A percentile compares a stretch with the other conserved stretches of the same genome.
These are phyloP conservation scores for Glutinoglossum americanum DNA, from an alignment of 495 filamentous ascomycete species.

Conservation along the genomic window DNA sequence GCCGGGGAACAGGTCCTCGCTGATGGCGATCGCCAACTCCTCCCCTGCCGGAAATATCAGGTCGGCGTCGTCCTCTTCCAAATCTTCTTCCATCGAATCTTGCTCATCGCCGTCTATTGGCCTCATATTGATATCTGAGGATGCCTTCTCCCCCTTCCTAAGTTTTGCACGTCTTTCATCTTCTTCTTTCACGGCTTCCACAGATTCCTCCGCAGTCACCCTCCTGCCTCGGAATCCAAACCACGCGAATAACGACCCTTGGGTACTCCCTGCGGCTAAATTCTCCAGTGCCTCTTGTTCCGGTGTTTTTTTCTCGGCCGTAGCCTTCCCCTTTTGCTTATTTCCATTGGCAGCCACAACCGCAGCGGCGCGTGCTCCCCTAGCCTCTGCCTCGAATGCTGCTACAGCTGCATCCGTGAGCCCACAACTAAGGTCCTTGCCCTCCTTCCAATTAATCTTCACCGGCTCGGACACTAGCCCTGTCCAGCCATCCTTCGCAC, in stretches of 20 bases:
- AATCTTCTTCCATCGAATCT: slow-evolving; percentile 30
- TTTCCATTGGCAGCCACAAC: slow-evolving; percentile 1
- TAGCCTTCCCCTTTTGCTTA: neutral
- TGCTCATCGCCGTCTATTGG: slow-evolving; percentile 28
- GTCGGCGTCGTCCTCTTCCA: slow-evolving; percentile 29
- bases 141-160: slow-evolving; percentile 28
- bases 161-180: slow-evolving; percentile 33
- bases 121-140: slow-evolving; percentile 22
- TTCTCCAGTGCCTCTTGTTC: slow-evolving; percentile 29
- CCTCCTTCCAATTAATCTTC: slow-evolving; percentile 65
- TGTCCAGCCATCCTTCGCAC: slow-evolving; percentile 36
- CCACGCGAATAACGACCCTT: slow-evolving; percentile 60
- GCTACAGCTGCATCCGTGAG: slow-evolving; percentile 47
- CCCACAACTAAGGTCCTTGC: slow-evolving; percentile 63
- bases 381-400: slow-evolving; percentile 44
- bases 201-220: slow-evolving; percentile 48
- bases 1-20: slow-evolving; percentile 71
- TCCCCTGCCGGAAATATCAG: slow-evolving; percentile 72
- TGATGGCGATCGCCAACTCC: slow-evolving; percentile 51
- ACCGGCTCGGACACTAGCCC: slow-evolving; percentile 73
- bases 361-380: slow-evolving; percentile 13
- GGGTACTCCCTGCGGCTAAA: slow-evolving; percentile 20
- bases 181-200: slow-evolving; percentile 32
- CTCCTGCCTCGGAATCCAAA: slow-evolving; percentile 53
- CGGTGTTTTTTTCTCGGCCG: slow-evolving; percentile 17